Percentiles rank a stretch among this genome's conserved stretches.
Evolutionary conservation across 257 asterid genomes (phyloP).

Genomic region (Primulina eburnea): DNA sequence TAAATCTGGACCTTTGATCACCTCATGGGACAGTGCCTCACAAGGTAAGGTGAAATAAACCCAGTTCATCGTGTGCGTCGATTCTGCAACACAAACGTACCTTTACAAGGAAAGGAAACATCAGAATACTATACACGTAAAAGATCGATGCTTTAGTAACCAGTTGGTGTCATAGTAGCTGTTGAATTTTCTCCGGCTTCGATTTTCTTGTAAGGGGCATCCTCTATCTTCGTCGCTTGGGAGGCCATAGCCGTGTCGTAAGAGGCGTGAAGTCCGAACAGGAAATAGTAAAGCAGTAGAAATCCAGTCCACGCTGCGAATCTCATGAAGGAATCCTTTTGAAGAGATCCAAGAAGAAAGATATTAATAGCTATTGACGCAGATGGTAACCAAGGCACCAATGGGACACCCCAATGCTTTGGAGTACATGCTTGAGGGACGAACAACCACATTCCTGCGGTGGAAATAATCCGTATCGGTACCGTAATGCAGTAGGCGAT

Average conservation of each 20-base stretch:
- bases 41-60: no score
- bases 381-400: conserved; percentile 66
- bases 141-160: background rate
- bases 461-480: conserved; percentile 44
- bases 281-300: conserved; percentile 39
- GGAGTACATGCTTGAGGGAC: conserved; percentile 50
- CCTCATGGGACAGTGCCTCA: no score
- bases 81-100: no score
- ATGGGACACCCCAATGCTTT: conserved; percentile 58
- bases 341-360: conserved; percentile 51
- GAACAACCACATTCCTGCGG: conserved; percentile 31
- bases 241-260: conserved; percentile 46
- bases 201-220: conserved; percentile 5
- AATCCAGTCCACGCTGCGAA: conserved; percentile 37
- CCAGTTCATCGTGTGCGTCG: no score
- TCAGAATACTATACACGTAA: no score
- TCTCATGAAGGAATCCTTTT: conserved; percentile 40
- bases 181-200: conserved; percentile 36
- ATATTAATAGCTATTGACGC: conserved; percentile 47
- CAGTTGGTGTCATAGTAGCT: background rate
- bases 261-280: conserved; percentile 55
- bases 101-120: no score
- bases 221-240: conserved; percentile 18
- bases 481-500: conserved; percentile 46
- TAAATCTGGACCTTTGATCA: no score